phyloP scores from a whole-genome alignment of 1,284 basidiomycete genomes.

The Cutaneotrichosporon sp. region DNA sequence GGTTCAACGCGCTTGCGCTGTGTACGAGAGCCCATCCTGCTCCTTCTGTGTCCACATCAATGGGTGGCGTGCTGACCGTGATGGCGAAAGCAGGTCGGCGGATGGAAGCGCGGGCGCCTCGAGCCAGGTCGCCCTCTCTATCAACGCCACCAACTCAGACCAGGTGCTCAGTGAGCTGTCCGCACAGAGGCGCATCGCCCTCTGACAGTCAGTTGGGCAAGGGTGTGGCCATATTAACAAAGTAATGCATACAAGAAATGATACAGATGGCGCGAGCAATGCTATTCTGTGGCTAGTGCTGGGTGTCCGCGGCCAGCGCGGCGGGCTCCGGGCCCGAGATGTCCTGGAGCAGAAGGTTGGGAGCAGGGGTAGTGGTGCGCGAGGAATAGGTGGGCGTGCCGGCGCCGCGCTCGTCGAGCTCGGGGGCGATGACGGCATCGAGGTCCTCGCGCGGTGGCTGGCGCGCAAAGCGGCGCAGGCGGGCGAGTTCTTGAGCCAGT shows the following conservation, averaged over 20 bases:
- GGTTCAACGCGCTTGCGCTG: no score
- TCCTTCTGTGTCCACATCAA: no score
- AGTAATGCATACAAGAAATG: not conserved
- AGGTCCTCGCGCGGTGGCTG: conserved; percentile 7
- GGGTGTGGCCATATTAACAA: not conserved
- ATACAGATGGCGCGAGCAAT: not conserved
- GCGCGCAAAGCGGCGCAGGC: conserved; percentile 1
- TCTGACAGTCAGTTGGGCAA: not conserved
- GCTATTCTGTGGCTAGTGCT: not conserved
- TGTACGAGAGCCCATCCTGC: no score
- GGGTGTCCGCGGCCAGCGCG: no score
- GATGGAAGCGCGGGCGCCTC: no score
- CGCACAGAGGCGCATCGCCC: no score
- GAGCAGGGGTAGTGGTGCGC: not conserved
- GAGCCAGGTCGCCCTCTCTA: no score
- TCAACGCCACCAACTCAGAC: no score
- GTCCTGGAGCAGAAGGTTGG: not conserved
- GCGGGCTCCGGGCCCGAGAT: not conserved
- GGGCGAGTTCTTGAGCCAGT: not conserved
- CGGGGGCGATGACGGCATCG: not conserved
- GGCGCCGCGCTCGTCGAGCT: not conserved
- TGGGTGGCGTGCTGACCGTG: no score
- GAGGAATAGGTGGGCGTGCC: not conserved
- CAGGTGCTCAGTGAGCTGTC: no score
- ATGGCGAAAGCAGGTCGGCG: no score